phyloP scores from a whole-genome alignment of 805 yeast species.

The Candida sonorensis region DNA sequence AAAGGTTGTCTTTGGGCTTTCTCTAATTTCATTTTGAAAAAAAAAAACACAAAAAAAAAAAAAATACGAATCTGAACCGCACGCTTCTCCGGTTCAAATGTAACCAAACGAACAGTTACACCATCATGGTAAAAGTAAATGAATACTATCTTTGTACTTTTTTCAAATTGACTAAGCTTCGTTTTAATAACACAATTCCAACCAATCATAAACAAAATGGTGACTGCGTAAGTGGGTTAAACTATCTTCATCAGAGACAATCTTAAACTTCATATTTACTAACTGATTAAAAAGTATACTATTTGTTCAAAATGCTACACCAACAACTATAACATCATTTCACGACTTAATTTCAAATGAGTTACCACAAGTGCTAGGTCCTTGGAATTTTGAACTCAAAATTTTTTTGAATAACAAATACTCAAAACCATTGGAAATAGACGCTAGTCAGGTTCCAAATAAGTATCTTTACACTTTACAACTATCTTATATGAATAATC shows the following conservation, averaged over 20 bases:
- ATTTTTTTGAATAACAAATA: slow-evolving; percentile 59
- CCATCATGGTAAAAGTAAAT: no score
- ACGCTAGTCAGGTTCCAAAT: slow-evolving; percentile 32
- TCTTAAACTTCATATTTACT: background rate
- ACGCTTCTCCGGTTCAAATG: no score
- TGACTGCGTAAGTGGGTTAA: slow-evolving; percentile 30
- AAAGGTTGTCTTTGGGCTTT: no score
- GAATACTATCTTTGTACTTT: no score
- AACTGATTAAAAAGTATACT: slow-evolving; percentile 25
- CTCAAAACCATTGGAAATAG: slow-evolving; percentile 34
- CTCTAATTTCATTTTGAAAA: no score
- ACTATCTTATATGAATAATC: slow-evolving; percentile 41
- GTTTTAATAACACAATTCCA: no score
- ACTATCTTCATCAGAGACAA: no score
- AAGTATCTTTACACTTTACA: slow-evolving; percentile 44
- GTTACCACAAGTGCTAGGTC: slow-evolving; percentile 51
- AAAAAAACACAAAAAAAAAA: no score
- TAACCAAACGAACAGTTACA: no score
- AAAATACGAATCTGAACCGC: no score
- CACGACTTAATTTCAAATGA: slow-evolving; percentile 68
- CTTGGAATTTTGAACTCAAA: slow-evolving; percentile 65
- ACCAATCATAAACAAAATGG: slow-evolving; percentile 17
- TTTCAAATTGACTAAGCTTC: no score
- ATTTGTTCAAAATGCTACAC: slow-evolving; percentile 38
- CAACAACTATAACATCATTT: slow-evolving; percentile 58